Evolutionary conservation across 2,329 filamentous ascomycete species (phyloP).

Genomic region (Scedosporium aurantiacum): DNA sequence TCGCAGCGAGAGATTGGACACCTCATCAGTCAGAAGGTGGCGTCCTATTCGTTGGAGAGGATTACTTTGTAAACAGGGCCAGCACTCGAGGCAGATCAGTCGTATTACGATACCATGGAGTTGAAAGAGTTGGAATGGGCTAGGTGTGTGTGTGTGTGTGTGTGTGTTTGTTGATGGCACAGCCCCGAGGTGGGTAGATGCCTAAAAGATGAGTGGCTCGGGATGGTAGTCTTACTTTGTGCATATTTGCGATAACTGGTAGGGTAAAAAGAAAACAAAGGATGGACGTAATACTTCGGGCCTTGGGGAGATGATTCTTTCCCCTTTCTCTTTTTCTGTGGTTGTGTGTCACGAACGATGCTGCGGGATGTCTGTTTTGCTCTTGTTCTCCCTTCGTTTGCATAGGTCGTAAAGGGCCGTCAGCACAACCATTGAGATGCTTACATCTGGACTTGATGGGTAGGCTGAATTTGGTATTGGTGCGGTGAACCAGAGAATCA

Average conservation of each 20-base stretch:
- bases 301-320: background rate
- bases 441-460: too few species aligned
- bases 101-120: background rate
- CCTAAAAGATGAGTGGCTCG: background rate
- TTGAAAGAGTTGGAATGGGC: background rate
- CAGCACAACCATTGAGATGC: too few species aligned
- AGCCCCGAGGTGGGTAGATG: background rate
- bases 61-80: conserved; percentile 43
- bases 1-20: conserved; percentile 65
- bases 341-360: too few species aligned
- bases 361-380: too few species aligned
- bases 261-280: background rate
- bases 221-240: background rate
- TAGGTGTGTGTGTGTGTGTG: background rate
- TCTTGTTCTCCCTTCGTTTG: too few species aligned
- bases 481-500: too few species aligned
- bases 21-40: conserved; percentile 67
- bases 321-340: background rate
- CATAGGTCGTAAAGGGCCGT: too few species aligned
- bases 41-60: conserved; percentile 73
- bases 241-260: background rate
- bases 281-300: background rate
- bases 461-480: too few species aligned
- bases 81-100: too few species aligned
- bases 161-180: background rate